Base-by-base conservation (phyloP, 1,284 basidiomycete genomes). In the Ceratobasidium theobromae region DNA sequence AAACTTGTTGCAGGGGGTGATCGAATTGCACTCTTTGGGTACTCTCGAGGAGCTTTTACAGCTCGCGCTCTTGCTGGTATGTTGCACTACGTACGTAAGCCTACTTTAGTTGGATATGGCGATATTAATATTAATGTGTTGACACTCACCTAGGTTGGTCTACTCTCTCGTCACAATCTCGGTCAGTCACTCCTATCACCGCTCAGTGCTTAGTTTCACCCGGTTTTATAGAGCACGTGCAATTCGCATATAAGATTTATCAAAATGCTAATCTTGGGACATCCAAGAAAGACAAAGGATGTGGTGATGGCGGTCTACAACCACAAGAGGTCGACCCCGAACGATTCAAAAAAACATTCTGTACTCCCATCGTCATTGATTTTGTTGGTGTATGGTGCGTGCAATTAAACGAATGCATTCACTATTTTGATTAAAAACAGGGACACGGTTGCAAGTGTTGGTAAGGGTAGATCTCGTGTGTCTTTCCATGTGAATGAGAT, bases 321-420 rank as follows among this genome's bases (percentile, higher is more conserved):
- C 32, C 58, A 25, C 4, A 49, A 30, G 35, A 62, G 9, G 35
- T 51, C 12, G 58, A 62, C 25, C 58, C 65, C 32, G 49, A 65
- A 5, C 45, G 51, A 11, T 70, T 69, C 52, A 69, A 70, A 53
- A 32, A 51, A 18, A 64, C 69, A 0, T 69, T 70, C 30, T 70
- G 60, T 23, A 57, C 43, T 8, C 33, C 51, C 11, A 62, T 70
- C 14, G 46, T 28, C 1, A 54, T 70, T 11, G 60, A 69, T 25
- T 70, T 70, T 27, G 48, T 70, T 4, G 69, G 69, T 9, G 66
- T 69, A 3, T 70, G 69, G 69, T 69, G 8, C 12, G 68, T 43
- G 8, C 9, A 23, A 8, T 28, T 53, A 11, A 23, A n/a, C 30
- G 18, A 8, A 23, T 11, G n/a, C 8, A 4, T 21, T 3, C 30